Base-by-base conservation (phyloP, 2,329 filamentous ascomycete species). In the Fusarium gaditjirri region DNA sequence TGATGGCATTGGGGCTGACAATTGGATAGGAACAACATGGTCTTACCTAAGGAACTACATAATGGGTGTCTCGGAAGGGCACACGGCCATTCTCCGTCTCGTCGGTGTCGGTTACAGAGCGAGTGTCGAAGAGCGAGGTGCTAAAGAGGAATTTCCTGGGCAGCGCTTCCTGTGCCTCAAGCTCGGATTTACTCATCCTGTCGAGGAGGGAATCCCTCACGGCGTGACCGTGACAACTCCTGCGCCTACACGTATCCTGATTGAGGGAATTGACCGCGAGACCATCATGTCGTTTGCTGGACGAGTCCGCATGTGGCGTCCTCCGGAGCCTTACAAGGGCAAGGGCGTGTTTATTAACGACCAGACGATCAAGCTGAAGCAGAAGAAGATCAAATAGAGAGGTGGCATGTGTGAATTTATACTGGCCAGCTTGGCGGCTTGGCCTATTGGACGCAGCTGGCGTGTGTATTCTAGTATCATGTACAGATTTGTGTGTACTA, bases 341-440 rank as follows among this genome's bases (percentile, higher is more conserved):
- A 98, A 99, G 90, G 96, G 96, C 77, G 97, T 99, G 77, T 99
- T 98, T 81, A 92, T 99, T 77, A 97, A 98, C 79, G 94, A 95
- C 72, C 94, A 99, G 88, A 98, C 94, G 35, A 98, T 99, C 85
- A 97, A 93, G 88, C 83, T 99, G 83, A 99, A 99, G 91, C 92
- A 94, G 79, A 99, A 98, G 92, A 96, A 95, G 89, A 94, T 95
- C 82, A 95, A 95, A 87, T 96, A 91, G 85, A 79, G 49, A 75
- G 58, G 49, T 57, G 57, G 19, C 14, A 53, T 47, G 36, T 60
- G 33, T 50, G 38, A 52, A 43, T 23, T 50, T 54, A 39, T 27
- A 47, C 54, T 35, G 38, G 68, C 66, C 60, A 17, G 39, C 44
- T 59, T 65, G 63, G 52, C 61, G 61, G 72, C 46, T 50, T 66